Evolutionary conservation across 805 yeast species (phyloP).

Genomic region (Suhomyces pyralidae): DNA sequence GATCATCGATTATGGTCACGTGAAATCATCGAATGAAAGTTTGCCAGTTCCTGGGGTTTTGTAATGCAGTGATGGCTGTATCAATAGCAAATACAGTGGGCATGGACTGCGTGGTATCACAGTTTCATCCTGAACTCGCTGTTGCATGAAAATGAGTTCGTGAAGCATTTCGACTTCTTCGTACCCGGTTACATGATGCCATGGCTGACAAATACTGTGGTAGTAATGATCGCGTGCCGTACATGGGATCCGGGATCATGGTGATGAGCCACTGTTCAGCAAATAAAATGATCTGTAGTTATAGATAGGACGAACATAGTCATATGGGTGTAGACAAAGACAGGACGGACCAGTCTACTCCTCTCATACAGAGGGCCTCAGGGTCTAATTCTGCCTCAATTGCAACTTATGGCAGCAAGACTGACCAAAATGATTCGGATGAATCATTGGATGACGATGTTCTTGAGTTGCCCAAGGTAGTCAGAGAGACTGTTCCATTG

Average conservation of each 20-base stretch:
- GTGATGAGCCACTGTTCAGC: neutral
- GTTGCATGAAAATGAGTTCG: neutral
- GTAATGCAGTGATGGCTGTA: neutral
- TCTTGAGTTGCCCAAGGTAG: constrained; percentile 26
- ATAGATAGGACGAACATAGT: neutral
- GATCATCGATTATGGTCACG: neutral
- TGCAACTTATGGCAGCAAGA: neutral
- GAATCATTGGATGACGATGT: constrained; percentile 16
- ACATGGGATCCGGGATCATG: neutral
- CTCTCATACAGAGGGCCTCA: neutral
- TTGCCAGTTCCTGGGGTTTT: neutral
- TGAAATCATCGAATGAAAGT: neutral
- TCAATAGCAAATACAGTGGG: no score
- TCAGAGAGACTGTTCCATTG: constrained; percentile 36
- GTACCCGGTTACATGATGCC: neutral
- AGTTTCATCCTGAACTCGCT: no score
- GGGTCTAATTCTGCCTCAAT: neutral
- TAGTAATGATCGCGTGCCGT: neutral
- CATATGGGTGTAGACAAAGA: neutral
- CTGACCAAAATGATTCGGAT: neutral
- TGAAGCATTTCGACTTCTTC: neutral
- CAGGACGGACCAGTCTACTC: neutral
- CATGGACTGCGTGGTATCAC: no score
- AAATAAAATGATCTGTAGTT: neutral
- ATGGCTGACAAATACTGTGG: neutral